Conservation (phyloP, 1,139 yeast genomes). For the Dujonia santamariae region DNA sequence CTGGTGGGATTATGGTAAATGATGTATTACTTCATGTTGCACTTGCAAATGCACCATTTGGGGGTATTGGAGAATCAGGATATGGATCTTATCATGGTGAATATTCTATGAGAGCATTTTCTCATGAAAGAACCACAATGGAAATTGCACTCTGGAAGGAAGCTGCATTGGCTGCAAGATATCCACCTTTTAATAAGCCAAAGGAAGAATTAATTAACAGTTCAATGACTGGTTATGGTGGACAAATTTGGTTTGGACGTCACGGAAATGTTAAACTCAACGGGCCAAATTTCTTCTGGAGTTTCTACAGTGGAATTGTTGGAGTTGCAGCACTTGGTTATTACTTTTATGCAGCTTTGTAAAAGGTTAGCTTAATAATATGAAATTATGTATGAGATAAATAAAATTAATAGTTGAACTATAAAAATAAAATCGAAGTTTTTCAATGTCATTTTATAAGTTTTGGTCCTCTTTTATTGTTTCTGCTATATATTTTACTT, state of each 20-base stretch:
- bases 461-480: too few relatives aligned
- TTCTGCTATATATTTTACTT: too few relatives aligned
- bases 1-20: constrained; percentile 73
- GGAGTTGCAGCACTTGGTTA: constrained; percentile 28
- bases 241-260: constrained; percentile 36
- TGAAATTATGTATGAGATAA: background rate
- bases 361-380: background rate
- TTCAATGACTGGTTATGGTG: constrained; percentile 26
- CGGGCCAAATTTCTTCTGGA: constrained; percentile 36
- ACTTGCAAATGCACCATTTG: constrained; percentile 76
- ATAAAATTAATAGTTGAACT: background rate
- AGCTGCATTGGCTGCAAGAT: constrained; percentile 52
- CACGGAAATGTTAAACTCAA: constrained; percentile 29
- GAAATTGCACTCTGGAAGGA: constrained; percentile 72
- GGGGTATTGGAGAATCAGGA: constrained; percentile 89
- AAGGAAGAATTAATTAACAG: constrained; percentile 29
- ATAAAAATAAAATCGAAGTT: too few relatives aligned
- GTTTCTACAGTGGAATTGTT: constrained; percentile 30
- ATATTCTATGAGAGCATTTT: constrained; percentile 67
- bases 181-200: constrained; percentile 57
- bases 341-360: constrained; percentile 14
- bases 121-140: constrained; percentile 71
- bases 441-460: too few relatives aligned
- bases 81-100: constrained; percentile 78
- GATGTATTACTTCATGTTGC: constrained; percentile 76